phyloP scores from a whole-genome alignment of 163 green algal genomes.

The Volvox carteri region DNA sequence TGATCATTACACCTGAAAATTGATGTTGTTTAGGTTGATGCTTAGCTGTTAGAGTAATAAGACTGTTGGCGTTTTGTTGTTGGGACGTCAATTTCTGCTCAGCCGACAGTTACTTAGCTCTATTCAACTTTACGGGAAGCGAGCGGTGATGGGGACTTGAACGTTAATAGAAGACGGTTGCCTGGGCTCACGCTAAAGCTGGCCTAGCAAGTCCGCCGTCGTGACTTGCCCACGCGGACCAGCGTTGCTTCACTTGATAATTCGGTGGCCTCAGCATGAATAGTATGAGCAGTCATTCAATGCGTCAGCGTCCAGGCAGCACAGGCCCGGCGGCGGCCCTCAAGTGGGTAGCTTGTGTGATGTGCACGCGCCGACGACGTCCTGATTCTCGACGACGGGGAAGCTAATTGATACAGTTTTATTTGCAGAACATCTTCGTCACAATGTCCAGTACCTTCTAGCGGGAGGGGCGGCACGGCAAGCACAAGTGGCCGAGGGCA shows the following conservation, averaged over 20 bases:
- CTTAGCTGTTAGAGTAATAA: not conserved
- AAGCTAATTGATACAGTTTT: not conserved
- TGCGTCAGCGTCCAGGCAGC: not conserved
- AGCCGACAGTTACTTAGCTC: not conserved
- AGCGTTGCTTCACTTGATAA: not conserved
- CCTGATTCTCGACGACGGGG: not conserved
- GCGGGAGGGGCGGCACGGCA: conserved; percentile 1
- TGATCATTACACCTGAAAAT: too few species aligned
- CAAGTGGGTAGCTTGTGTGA: conserved; percentile 22
- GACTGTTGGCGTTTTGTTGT: conserved; percentile 32
- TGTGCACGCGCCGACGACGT: not conserved
- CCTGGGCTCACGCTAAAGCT: not conserved
- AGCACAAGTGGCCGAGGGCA: conserved; percentile 37
- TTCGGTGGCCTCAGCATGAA: not conserved
- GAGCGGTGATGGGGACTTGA: conserved; percentile 13
- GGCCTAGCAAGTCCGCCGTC: conserved; percentile 15
- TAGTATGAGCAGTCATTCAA: not conserved
- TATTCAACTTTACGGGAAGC: not conserved
- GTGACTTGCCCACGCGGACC: not conserved
- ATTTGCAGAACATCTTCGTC: not conserved
- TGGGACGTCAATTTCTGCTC: not conserved
- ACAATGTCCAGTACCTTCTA: not conserved
- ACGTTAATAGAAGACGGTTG: not conserved
- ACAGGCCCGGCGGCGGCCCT: conserved; percentile 10
- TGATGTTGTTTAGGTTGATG: not conserved